A percentile compares a stretch with the other conserved stretches of the same genome.
Evolutionary conservation across 2,329 filamentous ascomycete species (phyloP).

Genomic region (Aspergillus hortae): DNA sequence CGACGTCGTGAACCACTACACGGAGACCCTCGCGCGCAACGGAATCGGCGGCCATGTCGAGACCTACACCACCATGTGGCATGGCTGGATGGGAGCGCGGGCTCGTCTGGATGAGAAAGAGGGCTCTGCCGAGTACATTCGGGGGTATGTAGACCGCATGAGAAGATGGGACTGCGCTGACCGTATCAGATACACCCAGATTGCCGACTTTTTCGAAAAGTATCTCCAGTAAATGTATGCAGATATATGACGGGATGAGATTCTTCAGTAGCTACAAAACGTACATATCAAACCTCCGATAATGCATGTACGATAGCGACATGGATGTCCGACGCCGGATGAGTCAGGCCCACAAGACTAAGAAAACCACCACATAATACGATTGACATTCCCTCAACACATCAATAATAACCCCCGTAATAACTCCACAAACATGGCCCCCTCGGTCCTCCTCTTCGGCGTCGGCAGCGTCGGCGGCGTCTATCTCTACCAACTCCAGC

Average conservation of each 20-base stretch:
- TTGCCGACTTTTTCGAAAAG: slow-evolving; percentile 25
- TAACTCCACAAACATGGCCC: neutral
- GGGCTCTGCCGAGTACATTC: slow-evolving; percentile 59
- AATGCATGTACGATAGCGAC: too few relatives aligned
- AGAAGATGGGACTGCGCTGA: neutral
- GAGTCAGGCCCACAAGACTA: too few relatives aligned
- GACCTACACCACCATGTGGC: slow-evolving; percentile 64
- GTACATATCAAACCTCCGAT: too few relatives aligned
- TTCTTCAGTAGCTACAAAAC: slow-evolving; percentile 3
- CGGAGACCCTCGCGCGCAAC: slow-evolving; percentile 47
- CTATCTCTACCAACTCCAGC: slow-evolving; percentile 27
- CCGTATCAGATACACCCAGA: slow-evolving; percentile 11
- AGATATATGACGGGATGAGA: neutral
- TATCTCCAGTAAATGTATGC: slow-evolving; percentile 8
- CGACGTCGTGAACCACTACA: slow-evolving; percentile 51
- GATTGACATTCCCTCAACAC: neutral
- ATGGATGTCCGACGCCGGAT: too few relatives aligned
- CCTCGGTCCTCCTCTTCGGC: slow-evolving; percentile 26
- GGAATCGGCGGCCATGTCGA: slow-evolving; percentile 59
- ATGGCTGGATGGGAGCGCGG: slow-evolving; percentile 72
- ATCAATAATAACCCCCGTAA: neutral
- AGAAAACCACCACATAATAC: too few relatives aligned
- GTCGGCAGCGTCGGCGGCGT: slow-evolving; percentile 30
- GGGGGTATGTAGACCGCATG: slow-evolving; percentile 34
- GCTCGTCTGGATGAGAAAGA: slow-evolving; percentile 54